These are phyloP conservation scores for Phytophthora quininea DNA, from an alignment of 352 stramenopile species.

Conservation along the genomic window DNA sequence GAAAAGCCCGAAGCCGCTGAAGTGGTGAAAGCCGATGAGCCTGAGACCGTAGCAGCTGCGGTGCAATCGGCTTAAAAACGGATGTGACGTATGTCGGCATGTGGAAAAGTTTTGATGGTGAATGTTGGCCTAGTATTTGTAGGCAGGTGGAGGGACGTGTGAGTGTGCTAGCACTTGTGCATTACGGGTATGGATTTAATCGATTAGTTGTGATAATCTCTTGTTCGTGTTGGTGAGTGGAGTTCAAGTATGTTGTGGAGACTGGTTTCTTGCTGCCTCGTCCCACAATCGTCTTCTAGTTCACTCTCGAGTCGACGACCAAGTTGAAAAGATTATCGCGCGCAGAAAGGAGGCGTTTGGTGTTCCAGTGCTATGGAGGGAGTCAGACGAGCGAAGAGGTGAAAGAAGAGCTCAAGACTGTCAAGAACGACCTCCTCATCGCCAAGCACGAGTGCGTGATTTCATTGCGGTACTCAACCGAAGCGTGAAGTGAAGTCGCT, in stretches of 20 bases:
- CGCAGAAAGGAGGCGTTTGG: too few relatives aligned
- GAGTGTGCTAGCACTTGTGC: constrained; percentile 5
- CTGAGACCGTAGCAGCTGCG: constrained; percentile 2
- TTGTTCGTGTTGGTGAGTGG: background rate
- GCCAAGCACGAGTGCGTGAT: too few relatives aligned
- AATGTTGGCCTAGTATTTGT: constrained; percentile 17
- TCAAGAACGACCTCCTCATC: background rate
- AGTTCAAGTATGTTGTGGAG: too few relatives aligned
- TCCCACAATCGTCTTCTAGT: too few relatives aligned
- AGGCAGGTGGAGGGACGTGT: constrained; percentile 7
- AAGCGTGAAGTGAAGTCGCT: background rate
- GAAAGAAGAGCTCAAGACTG: background rate
- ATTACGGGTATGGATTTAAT: constrained; percentile 17
- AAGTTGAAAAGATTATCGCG: too few relatives aligned
- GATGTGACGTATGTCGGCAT: background rate
- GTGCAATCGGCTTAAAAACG: constrained; percentile 21
- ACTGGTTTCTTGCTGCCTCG: too few relatives aligned
- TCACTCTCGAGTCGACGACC: too few relatives aligned
- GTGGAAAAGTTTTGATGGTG: constrained; percentile 10
- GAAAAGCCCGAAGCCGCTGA: constrained; percentile 5
- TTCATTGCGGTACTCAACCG: too few relatives aligned
- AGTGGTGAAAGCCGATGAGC: constrained; percentile 13
- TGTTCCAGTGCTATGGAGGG: too few relatives aligned
- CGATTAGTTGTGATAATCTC: constrained; percentile 20
- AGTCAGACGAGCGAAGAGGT: too few relatives aligned